Evolutionary conservation across 116 monocot species (phyloP).

Genomic region (Dioscorea cayenensis): DNA sequence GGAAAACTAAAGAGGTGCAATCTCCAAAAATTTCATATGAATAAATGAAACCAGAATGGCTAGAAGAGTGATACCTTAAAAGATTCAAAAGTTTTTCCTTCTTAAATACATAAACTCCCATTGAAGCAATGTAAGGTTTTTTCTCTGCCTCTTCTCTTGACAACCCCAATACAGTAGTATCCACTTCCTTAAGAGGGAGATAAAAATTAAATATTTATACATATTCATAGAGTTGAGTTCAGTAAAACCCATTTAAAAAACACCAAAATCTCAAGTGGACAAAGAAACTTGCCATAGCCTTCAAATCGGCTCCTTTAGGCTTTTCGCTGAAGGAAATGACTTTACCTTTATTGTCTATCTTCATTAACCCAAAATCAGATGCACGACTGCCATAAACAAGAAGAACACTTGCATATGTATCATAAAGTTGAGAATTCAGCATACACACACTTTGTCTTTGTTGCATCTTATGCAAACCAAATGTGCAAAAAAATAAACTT

Average conservation of each 20-base stretch:
- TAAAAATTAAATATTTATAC: neutral
- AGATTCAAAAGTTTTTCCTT: constrained; percentile 91
- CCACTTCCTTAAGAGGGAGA: constrained; percentile 47
- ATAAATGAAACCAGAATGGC: constrained; percentile 1
- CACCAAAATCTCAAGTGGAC: neutral
- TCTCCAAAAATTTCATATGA: neutral
- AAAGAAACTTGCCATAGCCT: constrained; percentile 50
- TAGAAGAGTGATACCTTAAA: constrained; percentile 47
- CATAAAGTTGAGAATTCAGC: no score
- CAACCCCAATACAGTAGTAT: constrained; percentile 77
- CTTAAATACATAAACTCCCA: constrained; percentile 96
- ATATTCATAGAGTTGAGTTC: neutral
- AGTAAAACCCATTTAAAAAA: neutral
- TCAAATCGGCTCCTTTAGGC: constrained; percentile 72
- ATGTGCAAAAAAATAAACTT: no score
- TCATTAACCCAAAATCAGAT: constrained; percentile 90
- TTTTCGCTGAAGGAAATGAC: constrained; percentile 81
- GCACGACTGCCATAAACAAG: constrained; percentile 54
- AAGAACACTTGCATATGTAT: constrained; percentile 8
- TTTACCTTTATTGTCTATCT: constrained; percentile 71
- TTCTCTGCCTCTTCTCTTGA: constrained; percentile 67
- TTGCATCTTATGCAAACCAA: no score
- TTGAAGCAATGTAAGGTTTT: constrained; percentile 94
- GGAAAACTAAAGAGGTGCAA: neutral
- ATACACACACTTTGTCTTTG: no score